Conservation (phyloP, 2,329 filamentous ascomycete genomes). For the Bipolaris bicolor region DNA sequence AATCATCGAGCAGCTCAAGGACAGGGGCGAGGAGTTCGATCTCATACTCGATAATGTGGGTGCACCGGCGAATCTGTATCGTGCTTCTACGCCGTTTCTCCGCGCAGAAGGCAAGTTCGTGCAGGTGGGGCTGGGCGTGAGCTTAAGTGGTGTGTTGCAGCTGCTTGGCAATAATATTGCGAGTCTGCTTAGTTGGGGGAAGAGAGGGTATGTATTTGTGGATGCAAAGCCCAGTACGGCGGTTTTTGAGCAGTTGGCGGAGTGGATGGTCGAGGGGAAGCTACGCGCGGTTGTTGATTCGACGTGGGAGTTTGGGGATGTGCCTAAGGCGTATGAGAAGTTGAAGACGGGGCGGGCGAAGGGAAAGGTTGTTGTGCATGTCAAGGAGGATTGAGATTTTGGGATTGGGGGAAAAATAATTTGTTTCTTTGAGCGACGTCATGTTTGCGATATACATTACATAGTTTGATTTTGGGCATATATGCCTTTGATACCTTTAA, state of each 20-base stretch:
- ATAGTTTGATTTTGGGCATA: not conserved
- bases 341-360: slow-evolving; percentile 59
- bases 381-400: not conserved
- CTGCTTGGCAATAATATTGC: slow-evolving; percentile 2
- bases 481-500: not conserved
- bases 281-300: slow-evolving; percentile 62
- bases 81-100: slow-evolving; percentile 9
- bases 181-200: not conserved
- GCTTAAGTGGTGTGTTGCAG: not conserved
- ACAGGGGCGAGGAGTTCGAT: slow-evolving; percentile 55
- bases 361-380: slow-evolving; percentile 62
- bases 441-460: not conserved
- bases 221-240: slow-evolving; percentile 35
- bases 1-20: slow-evolving; percentile 54
- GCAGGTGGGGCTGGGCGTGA: slow-evolving; percentile 4
- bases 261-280: slow-evolving; percentile 63
- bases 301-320: slow-evolving; percentile 60
- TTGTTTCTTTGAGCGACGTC: not conserved
- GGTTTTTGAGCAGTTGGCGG: slow-evolving; percentile 51
- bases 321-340: slow-evolving; percentile 61
- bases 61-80: slow-evolving; percentile 29
- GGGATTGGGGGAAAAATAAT: no score
- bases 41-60: slow-evolving; percentile 64
- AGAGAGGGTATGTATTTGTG: slow-evolving; percentile 11
- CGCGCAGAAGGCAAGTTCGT: slow-evolving; percentile 14